Evolutionary conservation across 768 basidiomycete genomes (phyloP).

Genomic region (Solioccasus polychromus): DNA sequence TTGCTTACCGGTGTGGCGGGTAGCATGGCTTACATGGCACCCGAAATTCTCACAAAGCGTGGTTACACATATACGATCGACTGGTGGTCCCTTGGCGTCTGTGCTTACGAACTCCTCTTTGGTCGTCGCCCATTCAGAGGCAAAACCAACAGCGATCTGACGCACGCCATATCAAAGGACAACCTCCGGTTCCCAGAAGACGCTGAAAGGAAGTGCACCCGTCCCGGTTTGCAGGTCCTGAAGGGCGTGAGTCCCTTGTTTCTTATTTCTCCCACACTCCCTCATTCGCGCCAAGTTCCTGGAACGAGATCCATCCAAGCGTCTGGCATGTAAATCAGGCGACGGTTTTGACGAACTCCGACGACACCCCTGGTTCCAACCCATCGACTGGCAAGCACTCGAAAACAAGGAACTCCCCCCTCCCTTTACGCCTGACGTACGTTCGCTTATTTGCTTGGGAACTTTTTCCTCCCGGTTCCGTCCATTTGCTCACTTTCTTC

Average conservation of each 20-base stretch:
- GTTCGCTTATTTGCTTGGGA: slow-evolving; percentile 23
- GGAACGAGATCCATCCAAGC: slow-evolving; percentile 77
- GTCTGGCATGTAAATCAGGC: slow-evolving; percentile 80
- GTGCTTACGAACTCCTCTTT: slow-evolving; percentile 85
- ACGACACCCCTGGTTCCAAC: slow-evolving; percentile 80
- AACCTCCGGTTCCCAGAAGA: slow-evolving; percentile 80
- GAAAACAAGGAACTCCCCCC: slow-evolving; percentile 72
- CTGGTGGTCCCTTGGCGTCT: slow-evolving; percentile 95
- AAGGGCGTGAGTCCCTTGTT: too few relatives aligned
- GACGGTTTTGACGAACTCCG: slow-evolving; percentile 80
- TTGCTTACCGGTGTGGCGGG: slow-evolving; percentile 92
- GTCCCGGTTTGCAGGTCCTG: too few relatives aligned
- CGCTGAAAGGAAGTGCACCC: too few relatives aligned
- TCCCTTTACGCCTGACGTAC: slow-evolving; percentile 87
- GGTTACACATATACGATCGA: slow-evolving; percentile 94
- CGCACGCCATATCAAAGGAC: slow-evolving; percentile 89
- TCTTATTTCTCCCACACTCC: too few relatives aligned
- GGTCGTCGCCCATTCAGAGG: slow-evolving; percentile 86
- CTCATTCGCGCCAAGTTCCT: slow-evolving; percentile 54
- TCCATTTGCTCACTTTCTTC: too few relatives aligned
- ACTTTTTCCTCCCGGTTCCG: too few relatives aligned
- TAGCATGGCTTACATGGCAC: slow-evolving; percentile 99
- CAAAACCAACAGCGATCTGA: slow-evolving; percentile 88
- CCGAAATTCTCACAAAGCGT: slow-evolving; percentile 84
- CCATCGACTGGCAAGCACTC: slow-evolving; percentile 87